Percentiles rank a stretch among this genome's conserved stretches.
These are phyloP conservation scores for Ophiosphaerella korrae DNA, from an alignment of 2,329 filamentous ascomycete species.

Conservation along the genomic window DNA sequence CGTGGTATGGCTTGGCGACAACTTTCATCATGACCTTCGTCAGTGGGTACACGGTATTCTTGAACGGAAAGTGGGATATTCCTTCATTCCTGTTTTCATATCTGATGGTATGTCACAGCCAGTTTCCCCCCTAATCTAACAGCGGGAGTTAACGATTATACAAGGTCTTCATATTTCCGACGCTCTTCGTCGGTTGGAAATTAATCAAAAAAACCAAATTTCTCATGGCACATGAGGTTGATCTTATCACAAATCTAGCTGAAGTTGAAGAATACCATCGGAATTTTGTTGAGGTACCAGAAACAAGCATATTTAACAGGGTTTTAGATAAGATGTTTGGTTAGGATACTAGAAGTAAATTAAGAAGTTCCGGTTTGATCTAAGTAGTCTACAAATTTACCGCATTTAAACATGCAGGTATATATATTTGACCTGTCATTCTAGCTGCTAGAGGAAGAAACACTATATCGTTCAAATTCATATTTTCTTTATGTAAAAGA, in stretches of 20 bases:
- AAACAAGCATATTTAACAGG: constrained; percentile 53
- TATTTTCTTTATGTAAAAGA: background rate
- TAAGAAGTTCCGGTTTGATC: background rate
- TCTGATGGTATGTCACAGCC: constrained; percentile 4
- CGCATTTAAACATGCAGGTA: background rate
- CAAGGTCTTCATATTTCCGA: constrained; percentile 68
- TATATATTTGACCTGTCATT: too few relatives aligned
- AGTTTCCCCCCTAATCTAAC: background rate
- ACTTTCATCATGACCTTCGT: constrained; percentile 75
- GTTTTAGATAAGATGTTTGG: constrained; percentile 54
- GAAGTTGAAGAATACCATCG: constrained; percentile 71
- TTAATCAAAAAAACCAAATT: constrained; percentile 67
- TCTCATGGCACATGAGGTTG: constrained; percentile 62
- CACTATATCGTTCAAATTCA: background rate
- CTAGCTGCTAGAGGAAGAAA: too few relatives aligned
- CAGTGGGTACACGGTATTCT: constrained; percentile 76
- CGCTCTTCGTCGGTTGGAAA: constrained; percentile 75
- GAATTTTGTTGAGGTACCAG: constrained; percentile 60
- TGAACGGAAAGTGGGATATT: constrained; percentile 70
- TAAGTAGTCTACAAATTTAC: background rate
- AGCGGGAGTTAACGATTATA: constrained; percentile 3
- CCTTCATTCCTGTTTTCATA: constrained; percentile 74
- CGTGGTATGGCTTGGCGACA: constrained; percentile 67
- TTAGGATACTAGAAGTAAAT: constrained; percentile 8
- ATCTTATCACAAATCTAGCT: constrained; percentile 66